Percentiles rank a stretch among this genome's conserved stretches.
These are phyloP conservation scores for Incumbomyces delicatus DNA, from an alignment of 2,329 filamentous ascomycete species.

Conservation along the genomic window DNA sequence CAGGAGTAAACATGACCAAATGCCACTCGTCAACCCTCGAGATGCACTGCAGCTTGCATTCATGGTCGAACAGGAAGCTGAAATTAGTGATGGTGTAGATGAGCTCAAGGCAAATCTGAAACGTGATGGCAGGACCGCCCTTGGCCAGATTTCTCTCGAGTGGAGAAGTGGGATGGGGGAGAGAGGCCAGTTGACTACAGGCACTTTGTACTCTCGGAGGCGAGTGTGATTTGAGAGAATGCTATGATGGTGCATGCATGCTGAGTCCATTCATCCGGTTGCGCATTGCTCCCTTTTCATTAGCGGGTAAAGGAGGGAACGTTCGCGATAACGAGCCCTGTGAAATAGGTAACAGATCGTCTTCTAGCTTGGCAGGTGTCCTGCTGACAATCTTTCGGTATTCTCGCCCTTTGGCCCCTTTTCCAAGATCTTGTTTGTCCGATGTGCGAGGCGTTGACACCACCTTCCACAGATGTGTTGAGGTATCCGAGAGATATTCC, in stretches of 20 bases:
- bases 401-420: conserved; percentile 34
- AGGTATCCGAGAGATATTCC: conserved; percentile 53
- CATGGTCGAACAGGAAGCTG: conserved; percentile 46
- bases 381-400: conserved; percentile 53
- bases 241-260: conserved; percentile 17
- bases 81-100: conserved; percentile 40
- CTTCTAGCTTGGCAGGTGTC: conserved; percentile 75
- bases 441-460: conserved; percentile 48
- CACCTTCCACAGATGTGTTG: conserved; percentile 55
- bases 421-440: conserved; percentile 26
- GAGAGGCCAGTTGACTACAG: conserved; percentile 75
- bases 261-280: conserved; percentile 16
- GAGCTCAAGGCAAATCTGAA: conserved; percentile 35
- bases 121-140: conserved; percentile 44
- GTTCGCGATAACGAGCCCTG: conserved; percentile 25
- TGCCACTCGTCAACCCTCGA: conserved; percentile 47
- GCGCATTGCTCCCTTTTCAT: conserved; percentile 6
- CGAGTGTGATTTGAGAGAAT: conserved; percentile 4
- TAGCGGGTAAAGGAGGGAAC: not conserved
- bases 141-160: conserved; percentile 75
- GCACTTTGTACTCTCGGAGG: conserved; percentile 53
- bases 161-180: conserved; percentile 90
- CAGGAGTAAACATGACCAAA: conserved; percentile 21
- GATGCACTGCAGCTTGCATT: conserved; percentile 59
- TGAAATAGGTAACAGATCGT: conserved; percentile 46